phyloP scores from a whole-genome alignment of 768 basidiomycete genomes.

The Lanmaoa pseudosensibilis region DNA sequence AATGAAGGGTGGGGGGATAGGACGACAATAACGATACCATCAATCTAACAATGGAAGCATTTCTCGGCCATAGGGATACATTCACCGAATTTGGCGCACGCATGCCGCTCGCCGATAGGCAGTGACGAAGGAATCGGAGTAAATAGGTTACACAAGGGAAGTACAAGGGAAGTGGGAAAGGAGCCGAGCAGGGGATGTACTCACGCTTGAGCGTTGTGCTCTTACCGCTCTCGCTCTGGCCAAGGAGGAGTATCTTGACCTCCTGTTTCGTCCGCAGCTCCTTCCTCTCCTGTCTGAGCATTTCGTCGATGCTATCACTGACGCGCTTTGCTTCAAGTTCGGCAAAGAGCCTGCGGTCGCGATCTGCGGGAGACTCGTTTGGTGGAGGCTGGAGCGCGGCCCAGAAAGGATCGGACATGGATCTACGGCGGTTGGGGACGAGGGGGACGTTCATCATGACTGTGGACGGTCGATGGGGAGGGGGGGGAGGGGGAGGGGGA shows the following conservation, averaged over 20 bases:
- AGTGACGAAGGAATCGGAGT: background rate
- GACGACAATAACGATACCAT: constrained; percentile 2
- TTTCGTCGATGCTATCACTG: constrained; percentile 78
- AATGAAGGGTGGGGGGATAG: background rate
- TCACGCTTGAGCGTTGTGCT: constrained; percentile 87
- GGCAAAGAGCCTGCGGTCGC: constrained; percentile 60
- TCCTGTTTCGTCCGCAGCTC: constrained; percentile 62
- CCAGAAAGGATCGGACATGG: constrained; percentile 69
- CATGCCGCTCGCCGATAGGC: background rate
- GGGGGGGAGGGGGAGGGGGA: background rate
- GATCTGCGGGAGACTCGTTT: constrained; percentile 68
- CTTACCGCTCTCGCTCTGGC: constrained; percentile 89
- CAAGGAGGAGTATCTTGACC: constrained; percentile 76
- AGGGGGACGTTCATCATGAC: constrained; percentile 28
- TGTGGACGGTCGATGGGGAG: constrained; percentile 3
- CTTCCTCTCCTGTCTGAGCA: constrained; percentile 64
- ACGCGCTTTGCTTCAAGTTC: constrained; percentile 73
- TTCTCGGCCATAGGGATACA: background rate
- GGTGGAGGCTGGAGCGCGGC: constrained; percentile 67
- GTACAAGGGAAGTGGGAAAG: constrained; percentile 7
- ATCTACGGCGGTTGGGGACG: constrained; percentile 41
- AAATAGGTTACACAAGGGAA: background rate
- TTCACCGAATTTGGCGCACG: constrained; percentile 1
- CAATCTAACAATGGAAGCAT: constrained; percentile 5
- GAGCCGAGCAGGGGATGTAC: constrained; percentile 32